Evolutionary conservation across 192 early-diverging fungal species (phyloP).

Genomic region (Coemansia sp.): DNA sequence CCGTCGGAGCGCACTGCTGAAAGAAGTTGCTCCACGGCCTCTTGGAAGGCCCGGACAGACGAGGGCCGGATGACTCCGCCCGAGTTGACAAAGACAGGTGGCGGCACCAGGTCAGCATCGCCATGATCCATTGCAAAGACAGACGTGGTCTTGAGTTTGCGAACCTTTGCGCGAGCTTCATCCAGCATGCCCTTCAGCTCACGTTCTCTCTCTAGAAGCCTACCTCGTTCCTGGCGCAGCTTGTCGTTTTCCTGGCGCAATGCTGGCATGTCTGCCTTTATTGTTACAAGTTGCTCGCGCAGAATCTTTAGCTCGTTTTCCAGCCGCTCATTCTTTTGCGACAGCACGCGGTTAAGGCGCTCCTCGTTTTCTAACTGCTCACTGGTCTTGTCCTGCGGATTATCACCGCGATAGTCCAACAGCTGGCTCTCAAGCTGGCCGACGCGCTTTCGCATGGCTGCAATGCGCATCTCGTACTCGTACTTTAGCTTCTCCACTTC

Average conservation of each 20-base stretch:
- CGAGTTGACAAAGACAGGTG: slow-evolving; percentile 51
- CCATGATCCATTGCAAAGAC: slow-evolving; percentile 53
- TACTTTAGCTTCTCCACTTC: slow-evolving; percentile 52
- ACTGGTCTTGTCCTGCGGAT: slow-evolving; percentile 19
- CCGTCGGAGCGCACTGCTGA: slow-evolving; percentile 69
- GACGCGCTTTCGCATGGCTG: slow-evolving; percentile 61
- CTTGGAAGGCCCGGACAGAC: slow-evolving; percentile 71
- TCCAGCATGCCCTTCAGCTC: slow-evolving; percentile 56
- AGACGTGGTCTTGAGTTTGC: slow-evolving; percentile 56
- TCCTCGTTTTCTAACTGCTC: slow-evolving; percentile 53
- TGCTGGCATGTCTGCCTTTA: slow-evolving; percentile 43
- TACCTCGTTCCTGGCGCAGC: slow-evolving; percentile 33
- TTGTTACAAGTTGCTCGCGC: slow-evolving; percentile 41
- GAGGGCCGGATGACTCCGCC: slow-evolving; percentile 70
- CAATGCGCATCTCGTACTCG: slow-evolving; percentile 65
- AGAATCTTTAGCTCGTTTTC: slow-evolving; percentile 48
- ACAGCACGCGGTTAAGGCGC: slow-evolving; percentile 46
- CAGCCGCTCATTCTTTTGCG: slow-evolving; percentile 50
- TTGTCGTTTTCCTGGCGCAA: slow-evolving; percentile 41
- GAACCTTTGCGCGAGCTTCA: slow-evolving; percentile 51
- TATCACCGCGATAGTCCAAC: slow-evolving; percentile 45
- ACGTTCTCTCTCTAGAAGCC: slow-evolving; percentile 39
- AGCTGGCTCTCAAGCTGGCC: slow-evolving; percentile 66
- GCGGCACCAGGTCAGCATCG: slow-evolving; percentile 48
- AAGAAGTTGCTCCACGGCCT: slow-evolving; percentile 78